These are phyloP conservation scores for Baeospora myosura DNA, from an alignment of 1,284 basidiomycete species.

Conservation along the genomic window DNA sequence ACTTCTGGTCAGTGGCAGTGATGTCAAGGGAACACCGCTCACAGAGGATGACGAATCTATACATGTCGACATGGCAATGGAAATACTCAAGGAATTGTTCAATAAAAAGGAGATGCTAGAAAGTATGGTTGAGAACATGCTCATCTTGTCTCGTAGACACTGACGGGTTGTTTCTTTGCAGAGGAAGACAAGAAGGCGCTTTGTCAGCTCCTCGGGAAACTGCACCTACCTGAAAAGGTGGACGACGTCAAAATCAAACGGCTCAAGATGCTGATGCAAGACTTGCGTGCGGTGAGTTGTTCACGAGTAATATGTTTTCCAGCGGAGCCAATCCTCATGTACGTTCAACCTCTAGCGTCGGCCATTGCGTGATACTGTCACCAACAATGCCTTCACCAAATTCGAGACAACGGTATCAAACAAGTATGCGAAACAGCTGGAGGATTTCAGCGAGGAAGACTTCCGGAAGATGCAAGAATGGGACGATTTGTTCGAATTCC, in stretches of 20 bases:
- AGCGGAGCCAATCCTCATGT: constrained; percentile 2
- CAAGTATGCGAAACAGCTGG: constrained; percentile 50
- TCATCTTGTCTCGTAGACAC: constrained; percentile 16
- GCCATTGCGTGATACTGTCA: constrained; percentile 61
- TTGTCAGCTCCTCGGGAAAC: constrained; percentile 72
- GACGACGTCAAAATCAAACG: constrained; percentile 58
- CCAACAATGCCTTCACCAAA: constrained; percentile 63
- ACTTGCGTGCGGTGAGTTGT: constrained; percentile 48
- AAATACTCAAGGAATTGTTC: constrained; percentile 58
- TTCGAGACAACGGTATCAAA: constrained; percentile 58
- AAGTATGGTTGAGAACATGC: constrained; percentile 45
- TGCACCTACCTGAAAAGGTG: constrained; percentile 66
- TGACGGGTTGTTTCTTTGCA: constrained; percentile 21
- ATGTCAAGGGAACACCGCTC: constrained; percentile 28
- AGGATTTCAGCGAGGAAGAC: too few species aligned
- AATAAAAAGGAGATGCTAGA: too few species aligned
- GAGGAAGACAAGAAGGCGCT: constrained; percentile 78
- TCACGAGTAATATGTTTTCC: constrained; percentile 2
- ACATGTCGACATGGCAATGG: constrained; percentile 75
- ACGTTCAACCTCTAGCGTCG: constrained; percentile 44
- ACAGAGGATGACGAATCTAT: too few species aligned
- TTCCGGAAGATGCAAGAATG: too few species aligned
- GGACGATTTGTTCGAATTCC: too few species aligned
- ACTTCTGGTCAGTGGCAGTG: constrained; percentile 18
- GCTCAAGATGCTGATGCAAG: constrained; percentile 52